A percentile compares a stretch with the other conserved stretches of the same genome.
phyloP scores from a whole-genome alignment of 148 eudicot species.

The Cornus controversa region DNA sequence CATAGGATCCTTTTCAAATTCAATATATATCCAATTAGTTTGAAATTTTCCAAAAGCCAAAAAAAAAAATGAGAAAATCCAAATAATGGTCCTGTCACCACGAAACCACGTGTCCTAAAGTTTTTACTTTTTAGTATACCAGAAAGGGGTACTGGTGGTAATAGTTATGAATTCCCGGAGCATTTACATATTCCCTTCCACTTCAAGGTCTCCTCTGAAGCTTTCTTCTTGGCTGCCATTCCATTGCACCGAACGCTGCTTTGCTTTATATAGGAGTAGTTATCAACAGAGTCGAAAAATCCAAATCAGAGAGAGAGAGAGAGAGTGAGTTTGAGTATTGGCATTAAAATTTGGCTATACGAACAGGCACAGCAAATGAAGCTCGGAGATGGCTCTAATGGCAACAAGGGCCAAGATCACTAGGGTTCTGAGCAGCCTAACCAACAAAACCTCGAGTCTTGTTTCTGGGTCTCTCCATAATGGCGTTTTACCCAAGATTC shows the following conservation, averaged over 20 bases:
- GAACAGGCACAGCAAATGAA: conserved; percentile 6
- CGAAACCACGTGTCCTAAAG: background rate
- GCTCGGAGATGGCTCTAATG: conserved; percentile 18
- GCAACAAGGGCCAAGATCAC: conserved; percentile 25
- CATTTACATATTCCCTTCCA: background rate
- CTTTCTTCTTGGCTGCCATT: background rate
- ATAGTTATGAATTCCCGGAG: background rate
- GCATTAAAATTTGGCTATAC: background rate
- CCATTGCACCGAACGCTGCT: background rate
- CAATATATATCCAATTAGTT: too few relatives aligned
- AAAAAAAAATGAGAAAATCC: too few relatives aligned
- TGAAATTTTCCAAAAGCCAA: too few relatives aligned
- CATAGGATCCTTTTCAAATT: too few relatives aligned
- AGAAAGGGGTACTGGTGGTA: background rate
- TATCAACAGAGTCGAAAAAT: background rate
- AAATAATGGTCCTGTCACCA: too few relatives aligned
- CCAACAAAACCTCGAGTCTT: conserved; percentile 10
- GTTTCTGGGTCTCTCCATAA: background rate
- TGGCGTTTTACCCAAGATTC: background rate
- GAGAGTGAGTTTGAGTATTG: background rate
- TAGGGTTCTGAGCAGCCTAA: conserved; percentile 9
- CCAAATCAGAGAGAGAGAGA: background rate
- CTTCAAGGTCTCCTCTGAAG: background rate
- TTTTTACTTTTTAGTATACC: too few relatives aligned
- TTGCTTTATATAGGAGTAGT: too few relatives aligned